Percentiles rank a stretch among this genome's conserved stretches.
Conservation (phyloP, 176 grass and related monocot genomes). For the Calamus simplicifolius region DNA sequence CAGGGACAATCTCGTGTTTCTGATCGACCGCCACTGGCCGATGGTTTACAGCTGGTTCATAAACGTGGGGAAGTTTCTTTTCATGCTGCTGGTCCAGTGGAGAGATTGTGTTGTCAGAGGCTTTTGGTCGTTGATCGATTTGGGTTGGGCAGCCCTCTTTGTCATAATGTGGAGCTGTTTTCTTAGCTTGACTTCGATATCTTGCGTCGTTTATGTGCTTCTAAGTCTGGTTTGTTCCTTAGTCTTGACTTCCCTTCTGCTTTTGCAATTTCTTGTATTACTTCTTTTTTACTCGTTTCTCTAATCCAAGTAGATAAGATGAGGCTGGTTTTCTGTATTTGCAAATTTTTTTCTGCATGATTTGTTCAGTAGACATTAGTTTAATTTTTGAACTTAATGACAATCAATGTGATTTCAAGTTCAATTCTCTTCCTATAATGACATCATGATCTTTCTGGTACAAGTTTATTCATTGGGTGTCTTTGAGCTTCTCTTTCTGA, state of each 20-base stretch:
- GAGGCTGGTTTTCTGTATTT: too few relatives aligned
- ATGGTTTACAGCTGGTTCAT: constrained; percentile 52
- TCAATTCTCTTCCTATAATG: too few relatives aligned
- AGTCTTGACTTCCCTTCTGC: constrained; percentile 12
- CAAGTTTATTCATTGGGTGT: too few relatives aligned
- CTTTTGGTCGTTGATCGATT: constrained; percentile 43
- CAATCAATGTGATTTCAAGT: too few relatives aligned
- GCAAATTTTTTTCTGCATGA: too few relatives aligned
- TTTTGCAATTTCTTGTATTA: neutral
- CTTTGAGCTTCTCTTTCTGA: too few relatives aligned
- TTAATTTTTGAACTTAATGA: too few relatives aligned
- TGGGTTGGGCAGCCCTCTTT: constrained; percentile 73
- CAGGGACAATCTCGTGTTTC: constrained; percentile 46
- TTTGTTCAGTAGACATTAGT: too few relatives aligned
- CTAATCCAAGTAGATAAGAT: too few relatives aligned
- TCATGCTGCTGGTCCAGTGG: constrained; percentile 54
- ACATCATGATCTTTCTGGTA: too few relatives aligned
- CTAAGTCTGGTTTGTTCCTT: constrained; percentile 60
- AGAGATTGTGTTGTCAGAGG: constrained; percentile 43
- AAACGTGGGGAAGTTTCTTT: constrained; percentile 33
- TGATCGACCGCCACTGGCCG: constrained; percentile 88
- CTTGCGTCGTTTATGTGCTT: constrained; percentile 53
- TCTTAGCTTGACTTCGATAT: constrained; percentile 63
- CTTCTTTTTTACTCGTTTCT: neutral
- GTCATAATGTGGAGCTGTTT: constrained; percentile 89